These are phyloP conservation scores for Geranium incanum DNA, from an alignment of 441 rosid genomes.

Conservation along the genomic window DNA sequence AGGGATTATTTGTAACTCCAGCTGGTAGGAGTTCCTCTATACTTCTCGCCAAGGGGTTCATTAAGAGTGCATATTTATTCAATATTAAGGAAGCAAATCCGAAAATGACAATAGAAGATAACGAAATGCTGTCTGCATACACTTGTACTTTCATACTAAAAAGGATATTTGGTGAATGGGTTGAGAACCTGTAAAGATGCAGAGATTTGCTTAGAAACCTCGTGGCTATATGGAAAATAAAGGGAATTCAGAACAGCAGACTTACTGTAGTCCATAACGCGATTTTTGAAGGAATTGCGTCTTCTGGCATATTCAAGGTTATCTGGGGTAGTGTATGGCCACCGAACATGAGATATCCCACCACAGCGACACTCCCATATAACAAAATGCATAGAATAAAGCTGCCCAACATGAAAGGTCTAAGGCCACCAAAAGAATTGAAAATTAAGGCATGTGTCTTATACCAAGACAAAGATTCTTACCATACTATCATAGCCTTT, in stretches of 20 bases:
- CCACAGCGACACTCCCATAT: slow-evolving; percentile 65
- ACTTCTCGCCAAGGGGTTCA: slow-evolving; percentile 79
- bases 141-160: background rate
- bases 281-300: slow-evolving; percentile 44
- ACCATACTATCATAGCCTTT: slow-evolving; percentile 53
- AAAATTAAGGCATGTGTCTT: background rate
- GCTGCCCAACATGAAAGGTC: slow-evolving; percentile 38
- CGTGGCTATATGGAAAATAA: background rate
- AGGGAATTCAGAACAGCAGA: slow-evolving; percentile 5
- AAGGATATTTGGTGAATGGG: slow-evolving; percentile 82
- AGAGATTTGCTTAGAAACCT: background rate
- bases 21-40: slow-evolving; percentile 78
- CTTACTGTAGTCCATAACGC: slow-evolving; percentile 87
- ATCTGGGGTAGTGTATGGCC: slow-evolving; percentile 69
- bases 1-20: slow-evolving; percentile 36
- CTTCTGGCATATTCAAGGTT: slow-evolving; percentile 70
- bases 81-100: slow-evolving; percentile 30
- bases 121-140: background rate
- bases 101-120: background rate
- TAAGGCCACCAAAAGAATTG: background rate
- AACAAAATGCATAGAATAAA: slow-evolving; percentile 46
- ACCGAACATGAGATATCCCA: slow-evolving; percentile 89
- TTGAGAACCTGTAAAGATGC: slow-evolving; percentile 50
- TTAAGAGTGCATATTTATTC: slow-evolving; percentile 54
- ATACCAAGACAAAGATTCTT: slow-evolving; percentile 11